Evolutionary conservation across 2,329 filamentous ascomycete species (phyloP).

Genomic region (Cladosporium sp.): DNA sequence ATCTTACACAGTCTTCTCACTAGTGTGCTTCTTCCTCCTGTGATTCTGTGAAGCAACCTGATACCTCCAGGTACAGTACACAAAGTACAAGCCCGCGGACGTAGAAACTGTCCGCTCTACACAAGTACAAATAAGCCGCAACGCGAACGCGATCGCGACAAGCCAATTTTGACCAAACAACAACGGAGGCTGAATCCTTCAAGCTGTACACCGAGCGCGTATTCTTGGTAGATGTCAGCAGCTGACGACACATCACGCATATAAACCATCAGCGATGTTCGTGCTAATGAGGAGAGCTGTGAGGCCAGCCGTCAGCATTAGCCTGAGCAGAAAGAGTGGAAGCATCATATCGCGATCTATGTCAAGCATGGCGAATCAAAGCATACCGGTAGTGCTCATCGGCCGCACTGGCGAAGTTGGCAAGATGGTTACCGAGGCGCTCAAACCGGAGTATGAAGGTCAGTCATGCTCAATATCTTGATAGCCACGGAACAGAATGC

Average conservation of each 20-base stretch:
- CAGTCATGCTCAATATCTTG: not conserved
- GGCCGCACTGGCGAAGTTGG: not conserved
- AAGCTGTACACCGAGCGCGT: not conserved
- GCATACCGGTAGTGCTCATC: not conserved
- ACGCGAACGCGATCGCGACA: not conserved
- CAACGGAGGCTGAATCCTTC: not conserved
- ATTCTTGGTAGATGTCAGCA: not conserved
- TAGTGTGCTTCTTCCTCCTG: not conserved
- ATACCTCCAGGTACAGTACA: not conserved
- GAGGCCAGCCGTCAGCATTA: not conserved
- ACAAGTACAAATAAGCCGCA: not conserved
- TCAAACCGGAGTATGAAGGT: conserved; percentile 13
- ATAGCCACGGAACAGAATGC: not conserved
- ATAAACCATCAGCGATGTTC: not conserved
- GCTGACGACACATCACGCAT: not conserved
- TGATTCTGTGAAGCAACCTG: not conserved
- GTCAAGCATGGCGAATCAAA: not conserved
- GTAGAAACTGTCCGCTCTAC: not conserved
- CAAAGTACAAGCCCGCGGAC: not conserved
- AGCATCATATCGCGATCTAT: not conserved
- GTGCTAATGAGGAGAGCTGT: not conserved
- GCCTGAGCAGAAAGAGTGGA: not conserved
- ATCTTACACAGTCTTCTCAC: not conserved
- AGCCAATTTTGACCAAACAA: not conserved
- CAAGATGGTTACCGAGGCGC: not conserved